Evolutionary conservation across 495 filamentous ascomycete genomes (phyloP).

Genomic region (Cercophora samala): DNA sequence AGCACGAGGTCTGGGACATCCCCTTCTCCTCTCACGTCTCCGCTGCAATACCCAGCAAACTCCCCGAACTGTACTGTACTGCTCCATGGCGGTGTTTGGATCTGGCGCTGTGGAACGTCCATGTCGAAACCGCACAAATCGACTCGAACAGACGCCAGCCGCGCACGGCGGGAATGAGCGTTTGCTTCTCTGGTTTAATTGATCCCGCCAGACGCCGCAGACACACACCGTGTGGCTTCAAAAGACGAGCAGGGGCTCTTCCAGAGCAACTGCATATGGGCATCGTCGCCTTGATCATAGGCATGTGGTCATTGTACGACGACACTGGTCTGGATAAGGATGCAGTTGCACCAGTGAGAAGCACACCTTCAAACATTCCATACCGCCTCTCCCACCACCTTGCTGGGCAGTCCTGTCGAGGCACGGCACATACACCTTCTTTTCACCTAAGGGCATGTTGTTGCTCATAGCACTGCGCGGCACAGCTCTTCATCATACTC

Average conservation of each 20-base stretch:
- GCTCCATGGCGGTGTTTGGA: neutral
- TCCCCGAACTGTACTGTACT: neutral
- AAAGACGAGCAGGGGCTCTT: constrained; percentile 7
- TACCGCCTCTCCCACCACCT: constrained; percentile 18
- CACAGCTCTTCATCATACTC: constrained; percentile 25
- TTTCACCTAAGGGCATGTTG: neutral
- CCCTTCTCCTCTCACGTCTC: neutral
- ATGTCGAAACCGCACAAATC: neutral
- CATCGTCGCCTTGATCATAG: neutral
- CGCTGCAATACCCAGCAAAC: neutral
- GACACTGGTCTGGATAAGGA: neutral
- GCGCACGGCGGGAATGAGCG: constrained; percentile 1
- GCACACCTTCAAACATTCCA: constrained; percentile 8
- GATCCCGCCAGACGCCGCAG: constrained; percentile 6
- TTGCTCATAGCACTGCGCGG: constrained; percentile 23
- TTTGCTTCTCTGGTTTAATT: neutral
- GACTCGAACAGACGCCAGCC: constrained; percentile 19
- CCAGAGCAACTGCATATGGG: constrained; percentile 12
- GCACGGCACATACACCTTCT: constrained; percentile 23
- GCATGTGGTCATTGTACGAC: constrained; percentile 11
- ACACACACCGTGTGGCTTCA: constrained; percentile 3
- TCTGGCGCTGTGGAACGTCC: neutral
- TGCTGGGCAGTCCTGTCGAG: constrained; percentile 13
- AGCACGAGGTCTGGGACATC: neutral
- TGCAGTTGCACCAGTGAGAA: constrained; percentile 3